Percentiles rank a stretch among this genome's conserved stretches.
These are phyloP conservation scores for Kuraishia borneana DNA, from an alignment of 805 yeast genomes.

Conservation along the genomic window DNA sequence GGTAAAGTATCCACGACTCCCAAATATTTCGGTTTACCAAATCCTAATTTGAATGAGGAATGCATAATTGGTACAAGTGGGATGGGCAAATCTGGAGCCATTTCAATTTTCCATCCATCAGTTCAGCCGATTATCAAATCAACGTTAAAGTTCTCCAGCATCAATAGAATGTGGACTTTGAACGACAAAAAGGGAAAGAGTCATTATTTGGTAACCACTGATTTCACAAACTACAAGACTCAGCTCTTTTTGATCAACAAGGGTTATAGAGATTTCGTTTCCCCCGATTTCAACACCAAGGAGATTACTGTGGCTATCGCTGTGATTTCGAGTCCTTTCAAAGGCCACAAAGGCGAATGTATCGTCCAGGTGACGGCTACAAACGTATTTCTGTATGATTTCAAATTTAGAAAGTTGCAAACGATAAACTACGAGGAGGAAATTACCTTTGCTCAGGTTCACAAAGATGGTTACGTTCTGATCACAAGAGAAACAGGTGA, in stretches of 20 bases:
- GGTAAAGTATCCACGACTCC: slow-evolving; percentile 49
- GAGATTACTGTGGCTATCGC: slow-evolving; percentile 59
- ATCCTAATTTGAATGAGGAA: slow-evolving; percentile 56
- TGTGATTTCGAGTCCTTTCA: slow-evolving; percentile 21
- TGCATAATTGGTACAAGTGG: slow-evolving; percentile 69
- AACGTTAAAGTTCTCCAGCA: slow-evolving; percentile 60
- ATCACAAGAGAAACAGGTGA: slow-evolving; percentile 63
- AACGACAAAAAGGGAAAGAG: slow-evolving; percentile 22
- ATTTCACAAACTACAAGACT: slow-evolving; percentile 47
- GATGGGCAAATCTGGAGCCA: slow-evolving; percentile 35
- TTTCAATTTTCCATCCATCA: slow-evolving; percentile 56
- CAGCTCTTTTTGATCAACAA: slow-evolving; percentile 57
- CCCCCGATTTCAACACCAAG: slow-evolving; percentile 52
- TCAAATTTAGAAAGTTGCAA: slow-evolving; percentile 41
- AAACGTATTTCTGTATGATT: slow-evolving; percentile 51
- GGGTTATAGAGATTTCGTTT: slow-evolving; percentile 48
- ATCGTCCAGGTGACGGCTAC: slow-evolving; percentile 69
- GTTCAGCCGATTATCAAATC: slow-evolving; percentile 59
- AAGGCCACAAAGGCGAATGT: slow-evolving; percentile 27
- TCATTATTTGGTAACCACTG: slow-evolving; percentile 64
- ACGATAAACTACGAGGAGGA: slow-evolving; percentile 46
- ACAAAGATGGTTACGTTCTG: slow-evolving; percentile 47
- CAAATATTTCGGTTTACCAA: slow-evolving; percentile 48
- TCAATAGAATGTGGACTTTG: slow-evolving; percentile 68
- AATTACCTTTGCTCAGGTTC: slow-evolving; percentile 50